phyloP scores from a whole-genome alignment of 2,329 filamentous ascomycete genomes.

The Sclerotinia glacialis region DNA sequence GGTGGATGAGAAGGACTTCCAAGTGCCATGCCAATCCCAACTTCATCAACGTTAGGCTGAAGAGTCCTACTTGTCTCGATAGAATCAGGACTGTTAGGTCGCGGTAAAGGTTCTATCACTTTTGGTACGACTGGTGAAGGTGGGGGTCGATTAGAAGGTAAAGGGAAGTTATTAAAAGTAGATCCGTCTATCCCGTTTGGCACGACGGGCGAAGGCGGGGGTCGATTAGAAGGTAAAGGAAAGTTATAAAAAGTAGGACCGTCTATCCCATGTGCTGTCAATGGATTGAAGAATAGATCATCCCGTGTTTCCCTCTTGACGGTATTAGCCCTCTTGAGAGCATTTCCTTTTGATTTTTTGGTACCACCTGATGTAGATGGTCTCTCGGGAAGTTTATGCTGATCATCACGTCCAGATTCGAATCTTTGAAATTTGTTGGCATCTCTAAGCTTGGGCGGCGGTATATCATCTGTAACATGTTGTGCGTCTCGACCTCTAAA shows the following conservation, averaged over 20 bases:
- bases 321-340: slow-evolving; percentile 24
- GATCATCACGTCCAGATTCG: slow-evolving; percentile 28
- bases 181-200: not conserved
- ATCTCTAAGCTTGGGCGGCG: slow-evolving; percentile 29
- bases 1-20: slow-evolving; percentile 59
- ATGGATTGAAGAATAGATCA: slow-evolving; percentile 38
- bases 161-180: slow-evolving; percentile 35
- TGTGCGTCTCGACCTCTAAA: slow-evolving; percentile 35
- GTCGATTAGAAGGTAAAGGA: slow-evolving; percentile 34
- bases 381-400: slow-evolving; percentile 32
- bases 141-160: slow-evolving; percentile 33
- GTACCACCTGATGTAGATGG: slow-evolving; percentile 37
- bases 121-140: slow-evolving; percentile 24
- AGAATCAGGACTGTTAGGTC: slow-evolving; percentile 13
- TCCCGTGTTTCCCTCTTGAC: slow-evolving; percentile 37
- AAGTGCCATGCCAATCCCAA: slow-evolving; percentile 67
- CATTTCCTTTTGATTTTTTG: slow-evolving; percentile 27
- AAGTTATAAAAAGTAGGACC: slow-evolving; percentile 35
- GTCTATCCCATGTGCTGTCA: slow-evolving; percentile 33
- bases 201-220: slow-evolving; percentile 27
- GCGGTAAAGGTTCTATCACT: not conserved
- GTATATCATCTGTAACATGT: slow-evolving; percentile 38
- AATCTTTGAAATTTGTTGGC: slow-evolving; percentile 27
- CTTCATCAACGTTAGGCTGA: slow-evolving; percentile 7
- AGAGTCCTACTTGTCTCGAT: not conserved